Evolutionary conservation across 805 yeast genomes (phyloP), one percentile per base, ranked within the genome.

Genomic region (Ogataea paraovalis): DNA sequence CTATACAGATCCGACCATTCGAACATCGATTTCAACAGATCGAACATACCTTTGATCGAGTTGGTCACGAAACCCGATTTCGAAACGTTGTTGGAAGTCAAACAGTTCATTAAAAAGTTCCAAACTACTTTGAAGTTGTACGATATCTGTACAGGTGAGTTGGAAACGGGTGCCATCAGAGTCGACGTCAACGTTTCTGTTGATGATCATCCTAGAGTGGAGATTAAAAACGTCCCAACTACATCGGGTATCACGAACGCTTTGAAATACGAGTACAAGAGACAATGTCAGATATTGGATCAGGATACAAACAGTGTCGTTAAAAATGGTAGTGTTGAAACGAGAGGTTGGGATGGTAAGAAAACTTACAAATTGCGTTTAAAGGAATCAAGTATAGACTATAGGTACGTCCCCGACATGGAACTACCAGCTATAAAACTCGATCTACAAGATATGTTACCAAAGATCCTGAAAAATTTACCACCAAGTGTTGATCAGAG

Each of bases 171-270:
- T 6, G 94, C 97, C 0, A 85, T 94, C 76, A 75, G 99, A 58
- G 94, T 92, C 4, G 99, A 94, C 61, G 98, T 89, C 9, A 94
- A 94, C 55, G 76, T 94, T n/a, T 86, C 95, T 21, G 82, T 92
- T 5, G 79, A 80, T 51, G 78, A 76, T 16, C 81, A 84, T 47
- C 74, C 81, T 38, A 68, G 98, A 50, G 89, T 92, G 20, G 99
- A 94, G 59, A 76, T 94, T 58, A 94, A 94, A 64, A 94, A 94
- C 64, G 69, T 94, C 56, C 86, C 96, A 9, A 87, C 91, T 27
- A 83, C 90, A 0, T 76, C 88, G 14, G 91, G 95, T 7, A 87
- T 92, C 16, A 70, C 77, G 13, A 79, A 78, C 45, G 97, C 99
- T 0, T 76, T 90, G 23, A 74, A 76, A 50, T 79, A 69, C 58